phyloP scores from a whole-genome alignment of 1,284 basidiomycete species.

The Papiliotrema laurentii region DNA sequence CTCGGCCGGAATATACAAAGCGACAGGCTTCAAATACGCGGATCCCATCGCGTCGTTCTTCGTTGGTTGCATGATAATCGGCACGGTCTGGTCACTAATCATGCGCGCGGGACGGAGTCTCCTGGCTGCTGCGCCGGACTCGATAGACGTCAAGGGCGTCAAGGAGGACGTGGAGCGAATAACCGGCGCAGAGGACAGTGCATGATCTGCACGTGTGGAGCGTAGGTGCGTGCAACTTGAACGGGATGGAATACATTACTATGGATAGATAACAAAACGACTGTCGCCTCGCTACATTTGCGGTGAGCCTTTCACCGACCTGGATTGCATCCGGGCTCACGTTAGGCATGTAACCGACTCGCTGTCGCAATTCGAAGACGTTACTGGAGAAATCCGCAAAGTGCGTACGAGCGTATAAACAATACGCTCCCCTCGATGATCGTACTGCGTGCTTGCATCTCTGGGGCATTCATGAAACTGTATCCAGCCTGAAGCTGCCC shows the following conservation, averaged over 20 bases:
- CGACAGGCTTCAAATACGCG: background rate
- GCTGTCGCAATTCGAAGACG: background rate
- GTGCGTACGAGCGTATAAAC: background rate
- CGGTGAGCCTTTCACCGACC: background rate
- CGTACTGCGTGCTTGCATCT: background rate
- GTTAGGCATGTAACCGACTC: background rate
- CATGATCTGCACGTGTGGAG: background rate
- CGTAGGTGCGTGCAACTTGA: background rate
- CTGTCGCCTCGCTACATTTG: background rate
- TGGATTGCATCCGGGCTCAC: background rate
- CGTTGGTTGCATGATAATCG: background rate
- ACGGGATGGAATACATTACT: background rate
- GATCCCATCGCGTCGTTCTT: background rate
- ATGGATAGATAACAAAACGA: background rate
- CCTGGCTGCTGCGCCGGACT: background rate
- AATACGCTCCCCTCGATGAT: background rate
- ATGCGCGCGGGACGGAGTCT: background rate
- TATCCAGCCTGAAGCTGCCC: background rate
- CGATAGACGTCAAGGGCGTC: conserved; percentile 47
- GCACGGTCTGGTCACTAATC: background rate
- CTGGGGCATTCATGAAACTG: background rate
- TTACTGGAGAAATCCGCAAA: background rate
- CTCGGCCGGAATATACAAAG: background rate
- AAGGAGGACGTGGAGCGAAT: conserved; percentile 61
- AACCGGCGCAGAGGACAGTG: background rate